Evolutionary conservation across 345 rosid genomes (phyloP).

Genomic region (Eucalyptus cloeziana): DNA sequence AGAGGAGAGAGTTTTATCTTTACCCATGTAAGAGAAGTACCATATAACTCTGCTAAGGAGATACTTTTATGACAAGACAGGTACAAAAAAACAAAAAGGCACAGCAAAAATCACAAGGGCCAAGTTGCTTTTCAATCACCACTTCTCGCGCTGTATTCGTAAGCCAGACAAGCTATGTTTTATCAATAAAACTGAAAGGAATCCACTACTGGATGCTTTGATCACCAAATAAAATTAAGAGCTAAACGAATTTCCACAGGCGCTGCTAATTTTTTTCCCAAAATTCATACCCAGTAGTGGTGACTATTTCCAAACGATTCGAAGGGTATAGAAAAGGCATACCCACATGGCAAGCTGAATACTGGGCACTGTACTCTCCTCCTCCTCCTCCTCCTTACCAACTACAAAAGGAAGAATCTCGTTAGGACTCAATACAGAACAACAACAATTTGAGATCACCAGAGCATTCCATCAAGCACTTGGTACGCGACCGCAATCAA

Average conservation of each 20-base stretch:
- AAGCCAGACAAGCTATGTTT: neutral
- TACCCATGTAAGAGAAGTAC: neutral
- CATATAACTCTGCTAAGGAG: neutral
- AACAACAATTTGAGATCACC: neutral
- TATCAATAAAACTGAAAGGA: neutral
- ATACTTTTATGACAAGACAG: neutral
- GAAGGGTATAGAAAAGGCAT: slow-evolving; percentile 3
- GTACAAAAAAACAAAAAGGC: neutral
- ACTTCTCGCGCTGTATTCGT: neutral
- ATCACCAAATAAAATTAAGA: neutral
- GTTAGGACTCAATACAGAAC: neutral
- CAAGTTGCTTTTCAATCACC: neutral
- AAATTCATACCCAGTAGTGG: neutral
- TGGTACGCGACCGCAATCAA: neutral
- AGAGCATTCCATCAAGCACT: slow-evolving; percentile 7
- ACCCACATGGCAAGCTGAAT: slow-evolving; percentile 98
- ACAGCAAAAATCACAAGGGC: neutral
- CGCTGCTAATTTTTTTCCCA: neutral
- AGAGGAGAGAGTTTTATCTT: neutral
- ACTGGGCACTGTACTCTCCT: slow-evolving; percentile 26
- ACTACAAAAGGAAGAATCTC: slow-evolving; percentile 13
- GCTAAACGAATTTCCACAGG: neutral
- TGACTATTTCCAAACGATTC: neutral
- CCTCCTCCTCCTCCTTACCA: slow-evolving; percentile 36
- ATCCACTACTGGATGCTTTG: neutral